phyloP scores from a whole-genome alignment of 345 rosid genomes.

The Ceriops decandra region DNA sequence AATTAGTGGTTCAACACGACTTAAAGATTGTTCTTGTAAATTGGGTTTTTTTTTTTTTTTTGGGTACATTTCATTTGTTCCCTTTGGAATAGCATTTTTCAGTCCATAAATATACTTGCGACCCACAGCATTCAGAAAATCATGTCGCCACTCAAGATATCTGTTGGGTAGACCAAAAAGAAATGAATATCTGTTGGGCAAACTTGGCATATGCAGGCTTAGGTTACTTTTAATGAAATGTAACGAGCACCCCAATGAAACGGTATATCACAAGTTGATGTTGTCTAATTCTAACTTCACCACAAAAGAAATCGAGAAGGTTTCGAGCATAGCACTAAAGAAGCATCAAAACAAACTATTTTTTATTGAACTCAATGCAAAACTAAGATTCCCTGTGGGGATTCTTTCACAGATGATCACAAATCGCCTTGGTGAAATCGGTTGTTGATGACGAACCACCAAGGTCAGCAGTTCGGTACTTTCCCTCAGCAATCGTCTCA shows the following conservation, averaged over 20 bases:
- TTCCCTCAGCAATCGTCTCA: conserved; percentile 83
- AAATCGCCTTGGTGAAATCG: conserved; percentile 87
- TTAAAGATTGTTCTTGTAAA: too few species aligned
- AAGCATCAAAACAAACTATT: conserved; percentile 10
- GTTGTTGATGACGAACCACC: conserved; percentile 82
- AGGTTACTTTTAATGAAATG: too few species aligned
- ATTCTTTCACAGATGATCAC: conserved; percentile 70
- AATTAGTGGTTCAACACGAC: too few species aligned
- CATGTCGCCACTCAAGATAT: too few species aligned
- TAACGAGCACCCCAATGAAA: background rate
- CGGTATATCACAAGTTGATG: conserved; percentile 8
- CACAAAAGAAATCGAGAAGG: conserved; percentile 7
- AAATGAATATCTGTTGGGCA: too few species aligned
- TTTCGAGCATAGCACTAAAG: conserved; percentile 11
- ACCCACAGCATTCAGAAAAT: too few species aligned
- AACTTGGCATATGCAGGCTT: too few species aligned
- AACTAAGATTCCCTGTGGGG: conserved; percentile 22
- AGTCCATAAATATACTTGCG: too few species aligned
- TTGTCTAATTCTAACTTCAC: conserved; percentile 17
- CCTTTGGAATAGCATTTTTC: too few species aligned
- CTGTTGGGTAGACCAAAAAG: too few species aligned
- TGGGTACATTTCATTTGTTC: too few species aligned
- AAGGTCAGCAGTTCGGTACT: conserved; percentile 91
- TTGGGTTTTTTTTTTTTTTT: too few species aligned
- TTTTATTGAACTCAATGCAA: conserved; percentile 15